These are phyloP conservation scores for Irineochytrium annulatum DNA, from an alignment of 192 early-diverging fungal genomes.

Conservation along the genomic window DNA sequence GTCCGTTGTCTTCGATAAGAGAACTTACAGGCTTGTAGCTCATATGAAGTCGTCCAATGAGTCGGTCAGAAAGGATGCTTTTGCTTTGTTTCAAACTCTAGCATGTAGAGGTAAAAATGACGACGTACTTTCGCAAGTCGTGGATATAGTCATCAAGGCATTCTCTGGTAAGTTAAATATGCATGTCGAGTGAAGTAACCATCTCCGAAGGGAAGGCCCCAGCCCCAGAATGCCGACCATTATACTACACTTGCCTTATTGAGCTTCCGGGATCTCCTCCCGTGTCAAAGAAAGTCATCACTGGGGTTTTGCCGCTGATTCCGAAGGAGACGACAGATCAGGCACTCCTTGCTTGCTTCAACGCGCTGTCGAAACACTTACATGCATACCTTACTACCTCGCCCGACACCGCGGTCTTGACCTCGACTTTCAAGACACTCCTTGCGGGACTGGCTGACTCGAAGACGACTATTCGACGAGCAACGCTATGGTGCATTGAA, in stretches of 20 bases:
- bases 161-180: slow-evolving; percentile 19
- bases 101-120: slow-evolving; percentile 40
- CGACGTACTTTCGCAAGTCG: slow-evolving; percentile 54
- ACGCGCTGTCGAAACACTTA: slow-evolving; percentile 54
- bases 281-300: slow-evolving; percentile 48
- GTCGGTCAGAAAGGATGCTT: slow-evolving; percentile 49
- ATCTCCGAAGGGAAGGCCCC: slow-evolving; percentile 29
- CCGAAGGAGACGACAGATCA: slow-evolving; percentile 75
- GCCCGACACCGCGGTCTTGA: slow-evolving; percentile 31
- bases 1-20: slow-evolving; percentile 2
- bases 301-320: slow-evolving; percentile 62
- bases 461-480: slow-evolving; percentile 57
- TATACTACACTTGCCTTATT: slow-evolving; percentile 56
- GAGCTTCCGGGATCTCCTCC: slow-evolving; percentile 33
- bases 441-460: slow-evolving; percentile 55
- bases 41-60: slow-evolving; percentile 67
- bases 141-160: slow-evolving; percentile 56
- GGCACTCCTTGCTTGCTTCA: slow-evolving; percentile 57
- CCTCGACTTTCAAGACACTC: slow-evolving; percentile 43
- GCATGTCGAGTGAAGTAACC: slow-evolving; percentile 2
- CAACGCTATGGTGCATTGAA: slow-evolving; percentile 49
- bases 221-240: slow-evolving; percentile 65
- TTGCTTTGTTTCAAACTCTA: slow-evolving; percentile 59
- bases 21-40: slow-evolving; percentile 11
- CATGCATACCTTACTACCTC: slow-evolving; percentile 42